These are phyloP conservation scores for Fusarium verrucosum DNA, from an alignment of 2,329 filamentous ascomycete genomes.

Conservation along the genomic window DNA sequence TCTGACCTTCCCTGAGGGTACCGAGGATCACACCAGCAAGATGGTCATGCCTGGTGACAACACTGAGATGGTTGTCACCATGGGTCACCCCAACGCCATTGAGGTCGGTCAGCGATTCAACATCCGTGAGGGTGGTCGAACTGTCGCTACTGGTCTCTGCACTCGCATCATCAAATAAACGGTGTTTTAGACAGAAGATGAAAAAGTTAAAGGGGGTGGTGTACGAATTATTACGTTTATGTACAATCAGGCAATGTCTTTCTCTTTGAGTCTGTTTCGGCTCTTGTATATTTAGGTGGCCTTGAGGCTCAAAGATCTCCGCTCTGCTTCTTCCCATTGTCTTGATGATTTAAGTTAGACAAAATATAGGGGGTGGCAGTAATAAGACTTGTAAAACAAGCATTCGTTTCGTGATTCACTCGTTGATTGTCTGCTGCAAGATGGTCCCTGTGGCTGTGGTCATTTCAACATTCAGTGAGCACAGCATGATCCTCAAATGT, in stretches of 20 bases:
- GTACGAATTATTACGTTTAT: constrained; percentile 43
- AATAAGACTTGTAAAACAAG: constrained; percentile 46
- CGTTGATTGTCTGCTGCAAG: not conserved
- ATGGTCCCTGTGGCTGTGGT: not conserved
- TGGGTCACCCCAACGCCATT: constrained; percentile 85
- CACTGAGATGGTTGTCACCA: constrained; percentile 92
- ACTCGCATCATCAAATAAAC: constrained; percentile 74
- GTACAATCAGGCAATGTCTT: constrained; percentile 43
- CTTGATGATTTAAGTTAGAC: constrained; percentile 51
- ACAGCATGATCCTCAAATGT: not conserved
- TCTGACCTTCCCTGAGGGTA: constrained; percentile 87
- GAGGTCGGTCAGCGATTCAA: constrained; percentile 97
- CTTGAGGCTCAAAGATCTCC: constrained; percentile 51
- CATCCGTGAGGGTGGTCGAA: constrained; percentile 94
- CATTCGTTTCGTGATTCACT: not conserved
- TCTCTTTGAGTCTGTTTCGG: constrained; percentile 45
- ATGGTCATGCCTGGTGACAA: constrained; percentile 99
- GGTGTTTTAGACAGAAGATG: constrained; percentile 17
- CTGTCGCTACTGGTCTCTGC: constrained; percentile 83
- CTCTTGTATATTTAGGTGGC: constrained; percentile 52
- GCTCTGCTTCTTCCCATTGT: constrained; percentile 54
- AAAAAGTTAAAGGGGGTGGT: constrained; percentile 34
- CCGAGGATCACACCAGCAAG: constrained; percentile 74
- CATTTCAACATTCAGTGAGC: not conserved
- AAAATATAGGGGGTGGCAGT: constrained; percentile 44